phyloP scores from a whole-genome alignment of 805 yeast species.

The Cyberlindnera lachancei region DNA sequence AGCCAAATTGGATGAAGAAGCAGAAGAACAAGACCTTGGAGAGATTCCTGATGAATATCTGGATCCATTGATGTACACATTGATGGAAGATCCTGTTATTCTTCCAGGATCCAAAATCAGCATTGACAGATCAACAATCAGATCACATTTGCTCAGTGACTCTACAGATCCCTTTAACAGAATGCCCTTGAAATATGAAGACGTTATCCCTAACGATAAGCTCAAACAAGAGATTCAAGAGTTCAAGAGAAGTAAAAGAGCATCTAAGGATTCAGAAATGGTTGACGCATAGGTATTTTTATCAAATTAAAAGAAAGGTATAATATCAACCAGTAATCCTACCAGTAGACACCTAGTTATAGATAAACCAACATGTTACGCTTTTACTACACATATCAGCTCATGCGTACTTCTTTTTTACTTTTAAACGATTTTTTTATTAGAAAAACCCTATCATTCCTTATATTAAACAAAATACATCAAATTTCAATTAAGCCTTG shows the following conservation, averaged over 20 bases:
- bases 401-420: too few relatives aligned
- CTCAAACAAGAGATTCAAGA: conserved; percentile 52
- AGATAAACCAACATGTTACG: too few relatives aligned
- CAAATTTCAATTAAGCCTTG: conserved; percentile 66
- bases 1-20: conserved; percentile 56
- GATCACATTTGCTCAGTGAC: conserved; percentile 88
- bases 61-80: conserved; percentile 93
- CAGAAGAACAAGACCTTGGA: conserved; percentile 81
- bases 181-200: conserved; percentile 82
- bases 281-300: conserved; percentile 5
- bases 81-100: conserved; percentile 96
- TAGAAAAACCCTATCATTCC: conserved; percentile 21
- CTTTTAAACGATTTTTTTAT: too few relatives aligned
- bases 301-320: neutral
- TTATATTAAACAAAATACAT: conserved; percentile 16
- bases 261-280: conserved; percentile 7
- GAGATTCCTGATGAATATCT: conserved; percentile 94
- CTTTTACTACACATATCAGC: too few relatives aligned
- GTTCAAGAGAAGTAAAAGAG: conserved; percentile 24
- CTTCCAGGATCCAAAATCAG: conserved; percentile 80
- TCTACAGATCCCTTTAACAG: conserved; percentile 97
- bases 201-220: conserved; percentile 72
- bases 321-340: too few relatives aligned
- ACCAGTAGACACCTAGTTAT: too few relatives aligned
- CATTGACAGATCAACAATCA: conserved; percentile 86